Conservation (phyloP, 257 asterid genomes). For the Oldenlandia corymbosa region DNA sequence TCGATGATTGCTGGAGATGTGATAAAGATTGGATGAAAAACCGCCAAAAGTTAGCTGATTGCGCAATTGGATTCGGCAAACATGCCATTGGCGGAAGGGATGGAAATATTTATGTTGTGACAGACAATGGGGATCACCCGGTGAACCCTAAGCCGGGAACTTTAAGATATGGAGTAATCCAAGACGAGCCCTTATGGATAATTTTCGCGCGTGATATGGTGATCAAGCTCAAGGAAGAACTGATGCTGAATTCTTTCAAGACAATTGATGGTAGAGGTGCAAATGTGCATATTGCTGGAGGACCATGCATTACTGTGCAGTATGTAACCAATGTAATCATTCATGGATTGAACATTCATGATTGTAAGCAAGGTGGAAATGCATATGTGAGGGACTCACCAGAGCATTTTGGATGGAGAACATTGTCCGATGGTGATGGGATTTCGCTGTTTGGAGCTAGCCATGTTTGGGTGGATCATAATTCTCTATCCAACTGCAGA, state of each 20-base stretch:
- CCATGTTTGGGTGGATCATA: constrained; percentile 87
- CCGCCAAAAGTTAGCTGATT: constrained; percentile 65
- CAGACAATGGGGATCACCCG: constrained; percentile 58
- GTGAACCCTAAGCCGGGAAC: constrained; percentile 78
- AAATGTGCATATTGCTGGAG: constrained; percentile 76
- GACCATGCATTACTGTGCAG: constrained; percentile 74
- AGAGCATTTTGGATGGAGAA: constrained; percentile 69
- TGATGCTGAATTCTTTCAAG: constrained; percentile 79
- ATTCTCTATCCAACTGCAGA: constrained; percentile 62
- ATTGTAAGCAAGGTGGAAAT: constrained; percentile 76
- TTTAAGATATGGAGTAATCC: constrained; percentile 64
- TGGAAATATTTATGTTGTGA: constrained; percentile 63
- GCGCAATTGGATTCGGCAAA: constrained; percentile 88
- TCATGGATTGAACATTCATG: constrained; percentile 77
- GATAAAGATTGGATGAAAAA: constrained; percentile 70
- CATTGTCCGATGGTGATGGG: constrained; percentile 76
- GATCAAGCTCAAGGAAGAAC: constrained; percentile 67
- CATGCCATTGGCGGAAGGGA: constrained; percentile 76
- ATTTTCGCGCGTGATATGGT: constrained; percentile 63
- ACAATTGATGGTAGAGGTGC: constrained; percentile 84
- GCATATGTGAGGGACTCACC: constrained; percentile 85
- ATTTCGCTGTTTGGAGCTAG: constrained; percentile 75
- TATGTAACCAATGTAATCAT: constrained; percentile 70
- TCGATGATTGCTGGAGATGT: constrained; percentile 97
- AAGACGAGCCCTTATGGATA: constrained; percentile 76